Base-by-base conservation (phyloP, 163 green algal genomes). In the Scenedesmus sp. region DNA sequence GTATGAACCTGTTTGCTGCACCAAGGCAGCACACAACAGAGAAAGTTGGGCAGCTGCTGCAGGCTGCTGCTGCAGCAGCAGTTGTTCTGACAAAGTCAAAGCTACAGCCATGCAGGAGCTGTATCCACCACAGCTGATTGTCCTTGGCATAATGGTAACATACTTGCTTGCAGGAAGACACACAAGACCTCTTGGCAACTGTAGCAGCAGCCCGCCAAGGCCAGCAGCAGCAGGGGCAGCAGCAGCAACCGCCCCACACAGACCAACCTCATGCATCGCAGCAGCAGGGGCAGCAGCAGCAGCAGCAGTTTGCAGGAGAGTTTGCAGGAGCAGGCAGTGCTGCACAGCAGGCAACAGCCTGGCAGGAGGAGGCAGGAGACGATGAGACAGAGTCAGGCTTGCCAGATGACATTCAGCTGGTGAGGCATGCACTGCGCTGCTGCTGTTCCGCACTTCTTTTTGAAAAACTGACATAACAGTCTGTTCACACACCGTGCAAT, bases 331-430 rank as follows among this genome's bases (percentile, higher is more conserved):
- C 18, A 18, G 60, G 54, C 55, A 84, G 70, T 55, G 54, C 2
- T 67, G 13, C 4, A 3, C 13, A 57, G 23, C 70, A 86, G 64
- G 87, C 87, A 18, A 54, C 60, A 10, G 73, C 87, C 10, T 86
- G 87, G 87, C 70, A 74, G 18, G 87, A 91, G 1, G 55, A 86
- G 2, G 52, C n/a, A 52, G 87, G 55, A 18, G 87, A 91, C 20
- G 70, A 91, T 16, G 87, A 86, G 23, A 91, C 87, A 34, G 87
- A 91, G 7, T 46, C 55, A 2, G 87, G 87, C 10, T 56, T 91
- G 87, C 87, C 87, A 46, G 87, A 84, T 0, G 52, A n/a, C 2
- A 12, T 86, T 46, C 20, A 77, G 70, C 20, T 91, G 56, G 87
- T 91, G 56, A 91, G 87, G 34, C 34, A 46, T 46, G 34, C 34